Evolutionary conservation across 2,329 filamentous ascomycete species (phyloP).

Genomic region (Botrytis pseudocinerea): DNA sequence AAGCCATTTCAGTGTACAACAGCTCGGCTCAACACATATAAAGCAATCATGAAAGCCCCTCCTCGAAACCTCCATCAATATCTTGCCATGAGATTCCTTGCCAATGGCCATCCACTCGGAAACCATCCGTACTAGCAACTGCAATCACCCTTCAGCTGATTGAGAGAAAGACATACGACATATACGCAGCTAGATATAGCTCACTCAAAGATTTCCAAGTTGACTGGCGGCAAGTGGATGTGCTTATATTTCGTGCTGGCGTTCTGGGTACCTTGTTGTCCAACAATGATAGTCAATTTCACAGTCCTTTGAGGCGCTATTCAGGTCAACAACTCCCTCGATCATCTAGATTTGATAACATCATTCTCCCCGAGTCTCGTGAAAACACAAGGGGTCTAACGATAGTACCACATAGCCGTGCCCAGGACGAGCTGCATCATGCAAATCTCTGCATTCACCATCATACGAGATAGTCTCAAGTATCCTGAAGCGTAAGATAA

Average conservation of each 20-base stretch:
- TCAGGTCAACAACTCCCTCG: not conserved
- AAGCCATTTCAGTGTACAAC: not conserved
- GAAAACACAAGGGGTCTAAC: not conserved
- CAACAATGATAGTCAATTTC: not conserved
- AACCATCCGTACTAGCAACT: not conserved
- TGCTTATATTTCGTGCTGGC: not conserved
- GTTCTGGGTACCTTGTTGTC: not conserved
- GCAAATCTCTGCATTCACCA: not conserved
- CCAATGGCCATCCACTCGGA: conserved; percentile 1
- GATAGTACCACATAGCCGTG: not conserved
- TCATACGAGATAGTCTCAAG: not conserved
- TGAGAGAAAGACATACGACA: not conserved
- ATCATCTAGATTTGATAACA: too few species aligned
- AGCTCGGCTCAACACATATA: not conserved
- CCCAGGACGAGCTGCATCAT: not conserved
- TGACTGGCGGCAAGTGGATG: not conserved
- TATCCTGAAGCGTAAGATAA: not conserved
- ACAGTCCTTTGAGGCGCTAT: too few species aligned
- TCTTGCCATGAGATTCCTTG: not conserved
- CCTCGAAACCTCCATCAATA: not conserved
- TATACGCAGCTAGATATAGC: not conserved
- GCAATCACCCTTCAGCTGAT: too few species aligned
- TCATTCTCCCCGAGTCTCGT: not conserved
- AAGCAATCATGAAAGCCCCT: not conserved
- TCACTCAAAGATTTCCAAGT: too few species aligned